phyloP scores from a whole-genome alignment of 202 grass and related monocot species.

The Dendrocalamus latiflorus region DNA sequence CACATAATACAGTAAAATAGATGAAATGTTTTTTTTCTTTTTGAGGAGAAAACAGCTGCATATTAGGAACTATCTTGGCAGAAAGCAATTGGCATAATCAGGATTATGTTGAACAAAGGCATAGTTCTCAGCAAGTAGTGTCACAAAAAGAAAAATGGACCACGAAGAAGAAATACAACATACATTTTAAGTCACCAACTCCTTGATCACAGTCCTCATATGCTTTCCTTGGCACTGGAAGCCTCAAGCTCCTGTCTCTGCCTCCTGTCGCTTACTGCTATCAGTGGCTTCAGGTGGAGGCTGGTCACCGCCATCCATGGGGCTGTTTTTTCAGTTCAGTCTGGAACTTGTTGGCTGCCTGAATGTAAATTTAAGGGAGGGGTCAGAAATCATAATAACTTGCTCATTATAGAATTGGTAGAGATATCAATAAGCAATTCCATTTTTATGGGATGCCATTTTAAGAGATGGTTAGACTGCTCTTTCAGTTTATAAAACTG shows the following conservation, averaged over 20 bases:
- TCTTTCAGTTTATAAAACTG: background rate
- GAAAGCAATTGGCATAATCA: conserved; percentile 8
- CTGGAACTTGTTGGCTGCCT: conserved; percentile 22
- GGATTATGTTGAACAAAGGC: background rate
- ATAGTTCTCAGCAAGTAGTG: conserved; percentile 12
- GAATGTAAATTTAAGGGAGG: background rate
- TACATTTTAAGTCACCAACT: background rate
- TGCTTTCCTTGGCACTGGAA: conserved; percentile 30
- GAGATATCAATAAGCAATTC: background rate
- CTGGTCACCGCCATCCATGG: background rate
- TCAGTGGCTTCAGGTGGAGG: conserved; percentile 1
- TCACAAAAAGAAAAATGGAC: background rate
- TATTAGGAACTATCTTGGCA: background rate
- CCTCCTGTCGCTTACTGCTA: background rate
- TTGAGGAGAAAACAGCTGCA: background rate
- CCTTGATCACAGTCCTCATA: background rate
- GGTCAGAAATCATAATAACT: background rate
- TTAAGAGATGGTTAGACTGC: background rate
- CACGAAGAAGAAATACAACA: background rate
- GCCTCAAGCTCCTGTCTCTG: conserved; percentile 25
- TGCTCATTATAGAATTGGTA: background rate
- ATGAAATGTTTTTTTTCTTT: background rate
- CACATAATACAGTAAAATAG: background rate
- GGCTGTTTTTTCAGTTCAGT: conserved; percentile 29
- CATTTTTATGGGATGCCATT: background rate